Conservation (phyloP, 768 basidiomycete genomes). For the Strobilomyces confusus region DNA sequence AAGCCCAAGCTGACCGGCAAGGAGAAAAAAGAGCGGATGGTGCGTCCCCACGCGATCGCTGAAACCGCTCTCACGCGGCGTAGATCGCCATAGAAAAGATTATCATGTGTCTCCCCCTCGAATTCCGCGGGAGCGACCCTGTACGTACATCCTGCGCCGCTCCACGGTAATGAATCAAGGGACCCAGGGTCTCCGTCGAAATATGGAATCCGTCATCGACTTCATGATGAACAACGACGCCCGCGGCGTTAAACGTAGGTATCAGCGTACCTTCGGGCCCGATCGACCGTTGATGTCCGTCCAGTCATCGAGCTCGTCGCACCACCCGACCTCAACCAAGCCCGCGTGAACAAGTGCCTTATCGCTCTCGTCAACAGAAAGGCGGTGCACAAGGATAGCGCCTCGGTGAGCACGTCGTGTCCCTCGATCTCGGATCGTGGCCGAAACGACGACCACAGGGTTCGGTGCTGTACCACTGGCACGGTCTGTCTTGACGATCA, state of each 20-base stretch:
- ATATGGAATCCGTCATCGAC: constrained; percentile 79
- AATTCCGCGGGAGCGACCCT: constrained; percentile 86
- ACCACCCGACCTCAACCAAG: constrained; percentile 82
- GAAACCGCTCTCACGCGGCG: neutral
- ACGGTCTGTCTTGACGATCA: constrained; percentile 34
- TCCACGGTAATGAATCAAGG: neutral
- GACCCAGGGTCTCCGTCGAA: constrained; percentile 60
- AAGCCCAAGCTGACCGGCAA: constrained; percentile 71
- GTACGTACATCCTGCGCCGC: constrained; percentile 41
- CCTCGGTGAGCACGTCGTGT: constrained; percentile 39
- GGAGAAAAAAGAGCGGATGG: constrained; percentile 80
- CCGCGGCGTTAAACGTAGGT: constrained; percentile 51
- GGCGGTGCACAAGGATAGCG: constrained; percentile 72
- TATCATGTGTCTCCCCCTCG: constrained; percentile 74
- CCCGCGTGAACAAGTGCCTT: constrained; percentile 89
- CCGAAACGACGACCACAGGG: constrained; percentile 39
- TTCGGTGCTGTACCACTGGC: constrained; percentile 66
- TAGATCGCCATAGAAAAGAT: constrained; percentile 66
- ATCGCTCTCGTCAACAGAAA: constrained; percentile 89
- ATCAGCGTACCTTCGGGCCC: constrained; percentile 32
- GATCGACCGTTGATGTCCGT: neutral
- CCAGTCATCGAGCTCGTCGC: constrained; percentile 73
- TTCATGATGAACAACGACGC: constrained; percentile 62
- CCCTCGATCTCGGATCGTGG: neutral
- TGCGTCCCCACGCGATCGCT: constrained; percentile 19